Conservation (phyloP, 2,329 filamentous ascomycete genomes). For the Endocalyx cinctus region DNA sequence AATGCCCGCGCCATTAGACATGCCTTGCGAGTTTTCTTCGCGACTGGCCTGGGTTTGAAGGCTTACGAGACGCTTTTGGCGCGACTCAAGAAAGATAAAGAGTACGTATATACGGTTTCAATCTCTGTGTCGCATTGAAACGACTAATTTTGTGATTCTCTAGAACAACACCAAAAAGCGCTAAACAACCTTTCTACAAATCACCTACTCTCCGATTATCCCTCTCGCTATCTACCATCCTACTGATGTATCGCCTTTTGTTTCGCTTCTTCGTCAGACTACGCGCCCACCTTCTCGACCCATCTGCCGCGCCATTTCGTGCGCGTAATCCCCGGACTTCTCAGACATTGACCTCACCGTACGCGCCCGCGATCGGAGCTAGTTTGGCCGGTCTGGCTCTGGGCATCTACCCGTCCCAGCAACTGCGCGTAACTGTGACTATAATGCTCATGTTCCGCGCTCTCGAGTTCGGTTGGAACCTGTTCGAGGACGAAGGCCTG, state of each 20-base stretch:
- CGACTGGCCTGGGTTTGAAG: conserved; percentile 60
- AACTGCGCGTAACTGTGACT: conserved; percentile 67
- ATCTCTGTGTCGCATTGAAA: too few species aligned
- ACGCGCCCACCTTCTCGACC: conserved; percentile 70
- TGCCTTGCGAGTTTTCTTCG: conserved; percentile 65
- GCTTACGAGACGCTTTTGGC: conserved; percentile 51
- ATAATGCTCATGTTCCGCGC: conserved; percentile 79
- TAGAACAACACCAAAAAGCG: too few species aligned
- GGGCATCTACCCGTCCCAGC: conserved; percentile 63
- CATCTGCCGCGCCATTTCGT: conserved; percentile 77
- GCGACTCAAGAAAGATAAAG: conserved; percentile 39
- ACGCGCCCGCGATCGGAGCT: conserved; percentile 86
- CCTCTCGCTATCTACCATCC: conserved; percentile 75
- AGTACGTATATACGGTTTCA: conserved; percentile 38
- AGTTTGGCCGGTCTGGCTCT: conserved; percentile 80
- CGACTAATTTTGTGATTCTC: too few species aligned
- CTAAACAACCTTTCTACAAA: conserved; percentile 54
- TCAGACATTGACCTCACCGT: conserved; percentile 70
- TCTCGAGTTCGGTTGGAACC: conserved; percentile 82
- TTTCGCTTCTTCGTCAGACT: conserved; percentile 85
- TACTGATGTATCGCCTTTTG: conserved; percentile 83
- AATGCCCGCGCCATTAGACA: conserved; percentile 67
- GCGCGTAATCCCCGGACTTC: conserved; percentile 75
- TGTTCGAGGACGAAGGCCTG: conserved; percentile 68
- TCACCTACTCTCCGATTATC: conserved; percentile 73